phyloP scores from a whole-genome alignment of 306 rosid species.

The Malus asiatica region DNA sequence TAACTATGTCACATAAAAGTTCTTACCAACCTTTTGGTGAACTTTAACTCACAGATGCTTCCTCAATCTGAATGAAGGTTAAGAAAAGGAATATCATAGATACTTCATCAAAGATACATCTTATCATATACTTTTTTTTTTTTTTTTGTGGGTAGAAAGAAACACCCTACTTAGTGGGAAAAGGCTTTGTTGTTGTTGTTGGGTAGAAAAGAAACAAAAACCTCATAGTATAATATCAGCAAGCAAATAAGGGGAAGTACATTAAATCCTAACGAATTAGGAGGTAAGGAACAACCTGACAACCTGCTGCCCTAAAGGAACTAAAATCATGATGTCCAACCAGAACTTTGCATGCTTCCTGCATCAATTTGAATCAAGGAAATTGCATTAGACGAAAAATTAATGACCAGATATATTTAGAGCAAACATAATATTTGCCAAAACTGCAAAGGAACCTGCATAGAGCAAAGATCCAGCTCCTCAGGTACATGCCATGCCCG shows the following conservation, averaged over 20 bases:
- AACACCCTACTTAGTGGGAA: too few relatives aligned
- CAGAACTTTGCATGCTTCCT: slow-evolving; percentile 88
- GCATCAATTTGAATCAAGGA: slow-evolving; percentile 18
- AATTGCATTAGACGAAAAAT: neutral
- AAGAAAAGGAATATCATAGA: neutral
- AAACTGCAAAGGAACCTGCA: slow-evolving; percentile 55
- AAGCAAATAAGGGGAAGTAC: neutral
- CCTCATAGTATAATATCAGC: neutral
- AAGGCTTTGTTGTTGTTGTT: too few relatives aligned
- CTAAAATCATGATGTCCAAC: slow-evolving; percentile 93
- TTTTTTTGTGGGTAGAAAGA: too few relatives aligned
- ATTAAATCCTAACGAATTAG: neutral
- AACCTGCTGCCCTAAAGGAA: slow-evolving; percentile 89
- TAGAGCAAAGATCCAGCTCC: slow-evolving; percentile 65
- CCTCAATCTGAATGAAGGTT: neutral
- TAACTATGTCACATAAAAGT: neutral
- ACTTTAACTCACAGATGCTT: neutral
- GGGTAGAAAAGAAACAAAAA: neutral
- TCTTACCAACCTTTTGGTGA: neutral
- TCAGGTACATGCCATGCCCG: slow-evolving; percentile 86
- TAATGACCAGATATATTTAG: neutral
- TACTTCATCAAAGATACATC: too few relatives aligned
- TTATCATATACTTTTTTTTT: too few relatives aligned
- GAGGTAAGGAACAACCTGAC: slow-evolving; percentile 62
- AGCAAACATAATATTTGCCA: neutral